Percentiles rank a stretch among this genome's conserved stretches.
These are phyloP conservation scores for Trematosphaeria pertusa DNA, from an alignment of 2,329 filamentous ascomycete genomes.

Conservation along the genomic window DNA sequence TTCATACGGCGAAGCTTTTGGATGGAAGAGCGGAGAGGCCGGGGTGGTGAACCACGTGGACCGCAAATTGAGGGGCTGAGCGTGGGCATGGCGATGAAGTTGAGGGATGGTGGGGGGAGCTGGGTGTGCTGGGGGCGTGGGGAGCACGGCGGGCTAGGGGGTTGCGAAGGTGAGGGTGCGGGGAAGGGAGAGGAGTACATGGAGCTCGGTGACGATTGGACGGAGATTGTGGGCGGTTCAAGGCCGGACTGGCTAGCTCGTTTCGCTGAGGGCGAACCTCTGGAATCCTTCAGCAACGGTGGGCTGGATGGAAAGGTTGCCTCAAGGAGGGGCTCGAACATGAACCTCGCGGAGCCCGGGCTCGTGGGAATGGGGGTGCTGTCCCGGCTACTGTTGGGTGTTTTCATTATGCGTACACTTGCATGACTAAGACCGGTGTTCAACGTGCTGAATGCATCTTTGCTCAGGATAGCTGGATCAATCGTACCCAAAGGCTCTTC, in stretches of 20 bases:
- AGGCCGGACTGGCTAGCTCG: constrained; percentile 20
- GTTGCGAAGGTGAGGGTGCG: constrained; percentile 20
- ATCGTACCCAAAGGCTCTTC: constrained; percentile 33
- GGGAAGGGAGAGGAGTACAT: constrained; percentile 22
- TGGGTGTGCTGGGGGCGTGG: constrained; percentile 28
- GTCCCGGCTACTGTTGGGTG: constrained; percentile 14
- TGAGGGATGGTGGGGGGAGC: constrained; percentile 26
- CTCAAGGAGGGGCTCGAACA: constrained; percentile 32
- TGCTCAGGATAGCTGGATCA: constrained; percentile 33
- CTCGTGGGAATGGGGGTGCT: constrained; percentile 22
- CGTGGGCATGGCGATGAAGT: constrained; percentile 31
- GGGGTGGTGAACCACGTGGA: constrained; percentile 45
- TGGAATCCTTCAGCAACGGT: constrained; percentile 1
- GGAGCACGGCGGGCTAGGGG: constrained; percentile 29
- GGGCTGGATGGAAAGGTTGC: constrained; percentile 27
- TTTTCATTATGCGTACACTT: constrained; percentile 13
- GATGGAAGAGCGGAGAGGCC: constrained; percentile 48
- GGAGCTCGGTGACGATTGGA: constrained; percentile 25
- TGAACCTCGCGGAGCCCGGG: constrained; percentile 10
- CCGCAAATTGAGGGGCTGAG: constrained; percentile 27
- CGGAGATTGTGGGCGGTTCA: constrained; percentile 4
- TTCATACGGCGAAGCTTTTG: constrained; percentile 53
- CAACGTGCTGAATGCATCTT: constrained; percentile 27
- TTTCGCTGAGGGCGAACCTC: constrained; percentile 15
- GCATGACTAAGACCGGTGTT: constrained; percentile 22